These are phyloP conservation scores for Corrigiola litoralis DNA, from an alignment of 179 eudicot species.

Conservation along the genomic window DNA sequence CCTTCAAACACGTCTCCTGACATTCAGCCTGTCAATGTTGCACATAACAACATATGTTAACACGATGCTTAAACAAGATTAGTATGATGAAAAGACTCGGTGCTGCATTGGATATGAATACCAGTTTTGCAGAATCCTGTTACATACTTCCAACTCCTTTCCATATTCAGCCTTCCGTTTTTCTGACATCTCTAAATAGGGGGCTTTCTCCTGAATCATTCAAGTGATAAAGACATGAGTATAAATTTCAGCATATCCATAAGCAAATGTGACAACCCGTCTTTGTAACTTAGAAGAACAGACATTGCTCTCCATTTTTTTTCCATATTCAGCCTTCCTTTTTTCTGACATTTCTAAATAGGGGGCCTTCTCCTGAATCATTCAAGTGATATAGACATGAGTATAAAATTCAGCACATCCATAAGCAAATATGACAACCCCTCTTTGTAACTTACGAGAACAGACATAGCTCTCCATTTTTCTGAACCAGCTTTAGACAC, in stretches of 20 bases:
- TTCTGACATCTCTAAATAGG: background rate
- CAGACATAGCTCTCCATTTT: constrained; percentile 20
- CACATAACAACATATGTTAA: background rate
- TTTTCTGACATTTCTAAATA: background rate
- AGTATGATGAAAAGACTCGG: background rate
- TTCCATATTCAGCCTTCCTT: constrained; percentile 1
- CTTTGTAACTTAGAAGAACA: too few species aligned
- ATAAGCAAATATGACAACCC: background rate
- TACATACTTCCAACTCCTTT: background rate
- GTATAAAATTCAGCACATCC: background rate
- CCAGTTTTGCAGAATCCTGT: background rate
- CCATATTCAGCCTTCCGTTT: constrained; percentile 1
- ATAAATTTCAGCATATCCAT: too few species aligned
- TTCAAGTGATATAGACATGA: too few species aligned
- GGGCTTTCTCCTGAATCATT: constrained; percentile 15
- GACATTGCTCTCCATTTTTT: too few species aligned
- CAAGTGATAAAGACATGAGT: too few species aligned
- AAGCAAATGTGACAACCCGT: too few species aligned
- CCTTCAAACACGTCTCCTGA: background rate
- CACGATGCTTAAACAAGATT: background rate
- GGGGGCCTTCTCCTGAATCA: constrained; percentile 8
- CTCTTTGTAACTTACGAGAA: constrained; percentile 3
- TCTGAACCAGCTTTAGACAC: constrained; percentile 3
- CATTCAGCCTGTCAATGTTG: background rate
- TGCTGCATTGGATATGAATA: background rate